Percentiles rank a stretch among this genome's conserved stretches.
Evolutionary conservation across 495 filamentous ascomycete genomes (phyloP).

Genomic region (Aspergillus biplanus): DNA sequence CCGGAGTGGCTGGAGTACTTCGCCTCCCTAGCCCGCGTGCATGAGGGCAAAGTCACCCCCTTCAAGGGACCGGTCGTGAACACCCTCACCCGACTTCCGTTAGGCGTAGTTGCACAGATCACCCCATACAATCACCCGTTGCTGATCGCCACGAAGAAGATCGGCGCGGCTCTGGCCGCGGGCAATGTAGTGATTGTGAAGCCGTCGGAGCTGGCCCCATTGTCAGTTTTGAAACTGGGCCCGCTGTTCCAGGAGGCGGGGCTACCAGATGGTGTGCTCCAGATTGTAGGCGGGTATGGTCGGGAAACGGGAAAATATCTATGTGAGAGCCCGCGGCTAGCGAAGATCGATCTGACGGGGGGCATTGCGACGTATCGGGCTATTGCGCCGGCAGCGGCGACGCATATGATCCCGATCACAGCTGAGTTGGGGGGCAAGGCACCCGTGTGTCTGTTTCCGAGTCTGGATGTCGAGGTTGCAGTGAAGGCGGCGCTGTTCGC

Average conservation of each 20-base stretch:
- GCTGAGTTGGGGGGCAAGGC: conserved; percentile 66
- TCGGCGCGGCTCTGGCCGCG: conserved; percentile 62
- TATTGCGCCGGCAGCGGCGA: conserved; percentile 50
- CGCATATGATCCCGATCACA: conserved; percentile 58
- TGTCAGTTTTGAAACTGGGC: conserved; percentile 58
- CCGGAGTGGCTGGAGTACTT: conserved; percentile 70
- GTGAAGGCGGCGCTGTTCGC: conserved; percentile 63
- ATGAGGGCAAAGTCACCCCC: conserved; percentile 63
- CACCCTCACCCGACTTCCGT: conserved; percentile 59
- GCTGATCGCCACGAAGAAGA: conserved; percentile 65
- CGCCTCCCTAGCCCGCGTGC: conserved; percentile 58
- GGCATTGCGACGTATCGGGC: conserved; percentile 51
- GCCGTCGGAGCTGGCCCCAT: conserved; percentile 62
- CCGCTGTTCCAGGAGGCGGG: conserved; percentile 56
- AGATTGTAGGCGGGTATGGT: conserved; percentile 60
- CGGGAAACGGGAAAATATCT: conserved; percentile 56
- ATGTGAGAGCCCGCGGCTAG: conserved; percentile 53
- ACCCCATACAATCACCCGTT: conserved; percentile 70
- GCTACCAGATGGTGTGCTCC: conserved; percentile 59
- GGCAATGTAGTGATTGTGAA: conserved; percentile 67
- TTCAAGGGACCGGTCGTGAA: conserved; percentile 64
- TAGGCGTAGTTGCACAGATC: conserved; percentile 67
- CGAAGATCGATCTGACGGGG: conserved; percentile 67
- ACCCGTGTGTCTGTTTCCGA: conserved; percentile 57
- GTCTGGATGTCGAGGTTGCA: conserved; percentile 52